Evolutionary conservation across 352 stramenopile species (phyloP).

Genomic region (Globisporangium okanoganense): DNA sequence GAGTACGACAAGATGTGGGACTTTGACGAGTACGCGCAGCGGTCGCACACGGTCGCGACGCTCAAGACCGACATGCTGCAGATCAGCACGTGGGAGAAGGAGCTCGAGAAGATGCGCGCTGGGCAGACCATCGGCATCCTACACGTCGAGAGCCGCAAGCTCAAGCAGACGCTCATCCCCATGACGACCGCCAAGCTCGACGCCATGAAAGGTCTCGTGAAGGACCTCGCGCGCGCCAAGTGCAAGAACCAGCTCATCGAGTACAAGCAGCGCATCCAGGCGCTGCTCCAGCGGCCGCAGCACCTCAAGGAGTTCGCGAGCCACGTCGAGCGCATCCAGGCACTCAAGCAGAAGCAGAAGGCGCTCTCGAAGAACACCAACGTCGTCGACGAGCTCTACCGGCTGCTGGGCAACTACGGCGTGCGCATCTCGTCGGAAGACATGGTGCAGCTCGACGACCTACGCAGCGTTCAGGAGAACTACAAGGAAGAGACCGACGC

Average conservation of each 20-base stretch:
- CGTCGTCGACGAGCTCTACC: slow-evolving; percentile 93
- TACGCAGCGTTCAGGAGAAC: slow-evolving; percentile 80
- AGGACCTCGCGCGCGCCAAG: slow-evolving; percentile 84
- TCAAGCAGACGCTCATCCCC: slow-evolving; percentile 91
- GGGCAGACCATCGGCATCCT: slow-evolving; percentile 91
- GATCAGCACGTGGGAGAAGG: slow-evolving; percentile 91
- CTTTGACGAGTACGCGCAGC: slow-evolving; percentile 83
- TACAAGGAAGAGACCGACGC: slow-evolving; percentile 89
- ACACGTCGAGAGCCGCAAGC: slow-evolving; percentile 91
- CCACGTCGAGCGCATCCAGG: slow-evolving; percentile 80
- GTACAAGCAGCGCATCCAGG: slow-evolving; percentile 89
- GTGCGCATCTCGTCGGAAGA: slow-evolving; percentile 91
- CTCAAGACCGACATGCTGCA: slow-evolving; percentile 89
- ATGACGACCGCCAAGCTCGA: slow-evolving; percentile 91
- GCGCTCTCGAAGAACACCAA: slow-evolving; percentile 82
- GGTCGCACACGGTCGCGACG: slow-evolving; percentile 79
- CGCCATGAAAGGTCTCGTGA: slow-evolving; percentile 90
- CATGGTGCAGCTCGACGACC: slow-evolving; percentile 90
- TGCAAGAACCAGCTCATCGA: slow-evolving; percentile 87
- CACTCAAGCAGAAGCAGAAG: slow-evolving; percentile 75
- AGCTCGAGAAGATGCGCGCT: slow-evolving; percentile 92
- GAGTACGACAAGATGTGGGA: slow-evolving; percentile 91
- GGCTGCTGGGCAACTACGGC: slow-evolving; percentile 87
- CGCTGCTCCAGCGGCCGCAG: slow-evolving; percentile 75
- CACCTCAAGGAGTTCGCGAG: slow-evolving; percentile 92